phyloP scores from a whole-genome alignment of 2,329 filamentous ascomycete species.

The Aspergillus viridinutans region DNA sequence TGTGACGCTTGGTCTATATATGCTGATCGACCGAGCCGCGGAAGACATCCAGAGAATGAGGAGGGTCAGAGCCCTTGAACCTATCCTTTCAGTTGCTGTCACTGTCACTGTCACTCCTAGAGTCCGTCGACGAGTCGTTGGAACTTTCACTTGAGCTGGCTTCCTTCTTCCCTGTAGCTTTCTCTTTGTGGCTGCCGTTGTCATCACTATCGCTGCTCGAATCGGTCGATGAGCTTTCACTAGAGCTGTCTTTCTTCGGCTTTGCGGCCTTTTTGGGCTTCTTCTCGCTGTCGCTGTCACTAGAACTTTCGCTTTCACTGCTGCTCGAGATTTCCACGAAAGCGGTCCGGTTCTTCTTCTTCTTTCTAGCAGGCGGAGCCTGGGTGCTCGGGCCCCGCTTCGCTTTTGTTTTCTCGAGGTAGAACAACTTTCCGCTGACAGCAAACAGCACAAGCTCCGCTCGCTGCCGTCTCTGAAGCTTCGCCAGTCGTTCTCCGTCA shows the following conservation, averaged over 20 bases:
- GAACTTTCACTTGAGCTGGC: slow-evolving; percentile 13
- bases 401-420: slow-evolving; percentile 20
- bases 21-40: not conserved
- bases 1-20: not conserved
- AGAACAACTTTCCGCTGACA: slow-evolving; percentile 27
- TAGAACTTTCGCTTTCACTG: slow-evolving; percentile 35
- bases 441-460: slow-evolving; percentile 37
- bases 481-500: slow-evolving; percentile 22
- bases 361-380: slow-evolving; percentile 26
- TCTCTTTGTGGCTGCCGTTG: slow-evolving; percentile 12
- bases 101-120: slow-evolving; percentile 8
- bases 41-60: not conserved
- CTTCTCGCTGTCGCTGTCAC: slow-evolving; percentile 24
- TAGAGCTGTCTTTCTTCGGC: slow-evolving; percentile 10
- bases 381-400: slow-evolving; percentile 18
- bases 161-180: slow-evolving; percentile 10
- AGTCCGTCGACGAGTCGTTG: slow-evolving; percentile 4
- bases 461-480: slow-evolving; percentile 33
- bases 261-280: slow-evolving; percentile 4
- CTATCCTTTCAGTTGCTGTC: slow-evolving; percentile 14
- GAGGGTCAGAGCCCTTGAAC: not conserved
- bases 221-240: slow-evolving; percentile 8
- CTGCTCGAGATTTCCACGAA: slow-evolving; percentile 42
- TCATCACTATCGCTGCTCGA: slow-evolving; percentile 13
- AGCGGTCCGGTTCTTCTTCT: slow-evolving; percentile 42